These are phyloP conservation scores for Cucurbita pepo DNA, from an alignment of 306 rosid species.

Conservation along the genomic window DNA sequence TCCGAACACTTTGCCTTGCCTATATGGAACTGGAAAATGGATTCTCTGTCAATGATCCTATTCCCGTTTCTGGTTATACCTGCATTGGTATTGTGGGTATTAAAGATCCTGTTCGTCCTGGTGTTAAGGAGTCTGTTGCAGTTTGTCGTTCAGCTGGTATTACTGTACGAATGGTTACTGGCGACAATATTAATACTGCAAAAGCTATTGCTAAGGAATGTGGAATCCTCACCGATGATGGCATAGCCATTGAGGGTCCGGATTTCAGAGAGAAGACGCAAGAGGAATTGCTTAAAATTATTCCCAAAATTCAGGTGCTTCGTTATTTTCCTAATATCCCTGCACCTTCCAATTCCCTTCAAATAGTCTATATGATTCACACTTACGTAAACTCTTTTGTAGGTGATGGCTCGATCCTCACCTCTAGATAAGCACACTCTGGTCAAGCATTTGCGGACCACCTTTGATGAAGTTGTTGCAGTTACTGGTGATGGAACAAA, in stretches of 20 bases:
- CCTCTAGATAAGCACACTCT: constrained; percentile 87
- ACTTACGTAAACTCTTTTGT: background rate
- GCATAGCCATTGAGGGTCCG: constrained; percentile 96
- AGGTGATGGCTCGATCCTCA: constrained; percentile 96
- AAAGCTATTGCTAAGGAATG: constrained; percentile 97
- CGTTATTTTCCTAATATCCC: background rate
- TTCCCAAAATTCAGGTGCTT: constrained; percentile 89
- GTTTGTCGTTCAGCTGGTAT: constrained; percentile 86
- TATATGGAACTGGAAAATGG: constrained; percentile 58
- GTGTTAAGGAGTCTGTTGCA: constrained; percentile 93
- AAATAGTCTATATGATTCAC: constrained; percentile 9
- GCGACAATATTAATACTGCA: constrained; percentile 85
- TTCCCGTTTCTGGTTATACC: constrained; percentile 72
- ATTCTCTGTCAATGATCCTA: constrained; percentile 42
- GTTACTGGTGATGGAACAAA: constrained; percentile 98
- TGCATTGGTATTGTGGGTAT: constrained; percentile 86
- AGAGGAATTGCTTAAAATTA: constrained; percentile 52
- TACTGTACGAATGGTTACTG: constrained; percentile 89
- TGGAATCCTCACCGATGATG: constrained; percentile 92
- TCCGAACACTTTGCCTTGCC: constrained; percentile 87
- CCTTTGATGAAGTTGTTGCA: constrained; percentile 86
- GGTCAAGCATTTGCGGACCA: constrained; percentile 80
- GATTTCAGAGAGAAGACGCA: constrained; percentile 66
- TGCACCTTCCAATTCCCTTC: background rate
- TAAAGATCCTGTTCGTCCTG: constrained; percentile 96